Evolutionary conservation across 441 rosid species (phyloP), one percentile per base, ranked within the genome.

Genomic region (Capsella rubella): DNA sequence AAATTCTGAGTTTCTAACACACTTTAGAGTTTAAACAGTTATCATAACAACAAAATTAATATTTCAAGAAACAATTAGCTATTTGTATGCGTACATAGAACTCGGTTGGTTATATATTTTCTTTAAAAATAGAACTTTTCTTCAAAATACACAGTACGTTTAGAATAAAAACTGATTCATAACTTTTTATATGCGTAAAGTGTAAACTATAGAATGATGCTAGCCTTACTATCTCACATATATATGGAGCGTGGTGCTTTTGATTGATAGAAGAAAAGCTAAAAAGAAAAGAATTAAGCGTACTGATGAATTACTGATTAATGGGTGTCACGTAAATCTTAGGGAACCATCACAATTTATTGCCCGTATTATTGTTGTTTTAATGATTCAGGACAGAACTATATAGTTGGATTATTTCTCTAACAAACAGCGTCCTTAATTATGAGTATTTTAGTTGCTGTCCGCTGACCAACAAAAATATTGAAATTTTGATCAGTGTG

Each of bases 161-260:
- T 25, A 11, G 14, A 43, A 8, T 12, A 42, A 0, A 16, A 29
- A 32, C 35, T 13, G n/a, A 69, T 40, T 16, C 9, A 8, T 37
- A 47, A 15, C 9, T 6, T 52, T n/a, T 67, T 54, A 25, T n/a
- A 15, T 67, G 25, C 25, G 25, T 21, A 21, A 21, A 21, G 11
- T 9, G 6, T 54, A 40, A n/a, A 40, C 31, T 39, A 42, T 55
- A 7, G 55, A 8, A 8, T 45, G 55, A 68, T 9, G 10, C 11
- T 8, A 4, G 29, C 6, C 10, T 13, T 18, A 34, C 9, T 21
- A 12, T 15, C 28, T 31, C 37, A n/a, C 18, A 18, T 13, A 47
- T 69, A 10, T 9, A 3, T 46, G 57, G 57, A 47, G 67, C 47
- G 28, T 60, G 51, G 31, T 61, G 29, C 32, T 39, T 50, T 47